These are phyloP conservation scores for Ziziphus jujuba DNA, from an alignment of 306 rosid genomes.

Conservation along the genomic window DNA sequence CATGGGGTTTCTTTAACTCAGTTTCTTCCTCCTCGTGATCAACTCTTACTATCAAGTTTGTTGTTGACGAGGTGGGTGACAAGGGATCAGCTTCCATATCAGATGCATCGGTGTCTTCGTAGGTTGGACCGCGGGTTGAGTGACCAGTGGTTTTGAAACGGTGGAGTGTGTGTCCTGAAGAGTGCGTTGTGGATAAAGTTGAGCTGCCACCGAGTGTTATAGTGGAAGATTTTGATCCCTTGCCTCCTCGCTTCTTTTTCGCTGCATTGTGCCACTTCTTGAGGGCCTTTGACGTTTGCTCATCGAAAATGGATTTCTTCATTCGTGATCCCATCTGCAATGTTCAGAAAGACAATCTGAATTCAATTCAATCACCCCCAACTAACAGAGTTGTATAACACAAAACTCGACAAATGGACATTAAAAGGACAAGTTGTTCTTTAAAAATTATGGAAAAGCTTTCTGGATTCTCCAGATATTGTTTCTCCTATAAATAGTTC, in stretches of 20 bases:
- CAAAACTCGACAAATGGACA: background rate
- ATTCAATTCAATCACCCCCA: background rate
- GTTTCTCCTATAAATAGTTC: background rate
- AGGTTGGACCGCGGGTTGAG: conserved; percentile 38
- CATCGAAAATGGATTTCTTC: conserved; percentile 81
- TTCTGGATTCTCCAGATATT: background rate
- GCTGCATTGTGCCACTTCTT: conserved; percentile 76
- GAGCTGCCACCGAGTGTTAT: conserved; percentile 45
- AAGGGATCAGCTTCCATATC: conserved; percentile 39
- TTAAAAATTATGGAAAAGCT: background rate
- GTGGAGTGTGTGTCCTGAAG: conserved; percentile 50
- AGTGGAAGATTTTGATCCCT: conserved; percentile 40
- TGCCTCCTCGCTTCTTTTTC: conserved; percentile 54
- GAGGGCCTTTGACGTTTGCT: conserved; percentile 78
- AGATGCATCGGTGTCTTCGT: conserved; percentile 38
- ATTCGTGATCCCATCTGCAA: conserved; percentile 85
- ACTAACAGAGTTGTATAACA: background rate
- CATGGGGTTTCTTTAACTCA: conserved; percentile 24
- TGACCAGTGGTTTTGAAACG: conserved; percentile 82
- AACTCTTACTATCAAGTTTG: conserved; percentile 35
- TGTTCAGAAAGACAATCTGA: background rate
- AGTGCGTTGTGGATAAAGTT: conserved; percentile 30
- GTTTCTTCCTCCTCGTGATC: conserved; percentile 33
- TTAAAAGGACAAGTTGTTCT: background rate
- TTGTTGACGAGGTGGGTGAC: conserved; percentile 31